Conservation (phyloP, 139 green algal genomes). For the Pedinophyceae sp. region DNA sequence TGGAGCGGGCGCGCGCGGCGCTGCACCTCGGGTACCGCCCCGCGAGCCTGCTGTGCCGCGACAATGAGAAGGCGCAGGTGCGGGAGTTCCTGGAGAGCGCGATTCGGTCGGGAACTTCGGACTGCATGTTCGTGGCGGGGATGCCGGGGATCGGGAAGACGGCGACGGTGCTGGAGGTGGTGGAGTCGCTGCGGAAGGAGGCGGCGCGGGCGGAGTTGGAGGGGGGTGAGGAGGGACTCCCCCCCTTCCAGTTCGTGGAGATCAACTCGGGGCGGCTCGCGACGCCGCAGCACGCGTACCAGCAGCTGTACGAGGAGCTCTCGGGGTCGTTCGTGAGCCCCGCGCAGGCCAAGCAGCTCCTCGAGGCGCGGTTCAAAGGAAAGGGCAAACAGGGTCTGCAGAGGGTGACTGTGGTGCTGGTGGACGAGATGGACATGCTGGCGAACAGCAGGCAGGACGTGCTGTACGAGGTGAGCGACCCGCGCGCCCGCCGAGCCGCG, state of each 20-base stretch:
- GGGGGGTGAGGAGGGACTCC: conserved; percentile 8
- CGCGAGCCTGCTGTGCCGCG: conserved; percentile 57
- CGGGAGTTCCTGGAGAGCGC: conserved; percentile 38
- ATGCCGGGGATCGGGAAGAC: conserved; percentile 97
- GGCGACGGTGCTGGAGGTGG: conserved; percentile 55
- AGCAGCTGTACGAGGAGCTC: conserved; percentile 47
- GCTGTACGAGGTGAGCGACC: too few relatives aligned
- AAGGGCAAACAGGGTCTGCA: too few relatives aligned
- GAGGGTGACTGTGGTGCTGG: conserved; percentile 49
- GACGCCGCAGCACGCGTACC: conserved; percentile 74
- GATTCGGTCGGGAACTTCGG: conserved; percentile 24
- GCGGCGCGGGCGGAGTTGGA: conserved; percentile 20
- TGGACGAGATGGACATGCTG: conserved; percentile 94
- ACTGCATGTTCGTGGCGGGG: conserved; percentile 84
- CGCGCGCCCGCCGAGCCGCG: too few relatives aligned
- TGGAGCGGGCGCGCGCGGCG: conserved; percentile 24
- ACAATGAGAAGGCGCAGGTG: conserved; percentile 47
- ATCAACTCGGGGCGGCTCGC: conserved; percentile 83
- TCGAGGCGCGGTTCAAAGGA: conserved; percentile 3
- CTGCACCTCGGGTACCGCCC: conserved; percentile 39
- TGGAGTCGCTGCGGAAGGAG: conserved; percentile 22
- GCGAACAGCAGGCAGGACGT: conserved; percentile 72
- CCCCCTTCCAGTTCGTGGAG: conserved; percentile 66
- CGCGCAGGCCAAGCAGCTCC: conserved; percentile 1
- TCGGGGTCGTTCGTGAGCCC: conserved; percentile 3